Evolutionary conservation across 495 filamentous ascomycete genomes (phyloP), one percentile per base, ranked within the genome.

Genomic region (Apodospora peruviana): DNA sequence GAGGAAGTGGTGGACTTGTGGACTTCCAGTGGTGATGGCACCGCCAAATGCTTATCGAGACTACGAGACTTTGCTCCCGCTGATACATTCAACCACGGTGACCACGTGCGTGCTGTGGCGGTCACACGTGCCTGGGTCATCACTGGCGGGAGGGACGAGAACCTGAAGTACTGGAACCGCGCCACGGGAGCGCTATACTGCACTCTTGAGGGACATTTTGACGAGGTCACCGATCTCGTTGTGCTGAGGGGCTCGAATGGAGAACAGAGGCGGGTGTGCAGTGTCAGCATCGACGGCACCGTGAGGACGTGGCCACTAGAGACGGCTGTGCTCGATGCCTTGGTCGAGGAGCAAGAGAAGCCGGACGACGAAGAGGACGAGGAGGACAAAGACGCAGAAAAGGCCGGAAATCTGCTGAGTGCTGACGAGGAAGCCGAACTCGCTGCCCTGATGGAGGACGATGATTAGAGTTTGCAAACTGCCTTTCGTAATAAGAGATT

Each of bases 21-120:
- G 88, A 95, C 90, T 11, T 85, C 91, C 2, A 91, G 86, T 24
- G 88, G 88, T 11, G 93, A 98, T 60, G 90, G 85, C 34, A 88
- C 82, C 0, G 81, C 81, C 2, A 88, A 88, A 57, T 88, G 85
- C 58, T 72, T 95, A 14, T 76, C 82, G 8, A 72, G 88, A 42
- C 65, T 75, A 8, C 77, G 77, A 43, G 75, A 71, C 0, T 93
- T 85, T 75, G 76, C 80, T 45, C 72, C 77, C 5, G 90, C 90
- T 48, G 81, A 88, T 42, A 79, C 71, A 2, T 73, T 95, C 42
- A 62, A 71, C 23, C 91, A 97, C 64, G 88, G 89, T 0, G 93
- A 91, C 58, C 96, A 91, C 58, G 91, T 96, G 14, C 77, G 88
- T 41, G 89, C 90, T 47, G 79, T 97, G 43, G 77, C 84, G 8